Evolutionary conservation across 2,329 filamentous ascomycete genomes (phyloP), one percentile per base, ranked within the genome.

Genomic region (Diaporthe ampelina): DNA sequence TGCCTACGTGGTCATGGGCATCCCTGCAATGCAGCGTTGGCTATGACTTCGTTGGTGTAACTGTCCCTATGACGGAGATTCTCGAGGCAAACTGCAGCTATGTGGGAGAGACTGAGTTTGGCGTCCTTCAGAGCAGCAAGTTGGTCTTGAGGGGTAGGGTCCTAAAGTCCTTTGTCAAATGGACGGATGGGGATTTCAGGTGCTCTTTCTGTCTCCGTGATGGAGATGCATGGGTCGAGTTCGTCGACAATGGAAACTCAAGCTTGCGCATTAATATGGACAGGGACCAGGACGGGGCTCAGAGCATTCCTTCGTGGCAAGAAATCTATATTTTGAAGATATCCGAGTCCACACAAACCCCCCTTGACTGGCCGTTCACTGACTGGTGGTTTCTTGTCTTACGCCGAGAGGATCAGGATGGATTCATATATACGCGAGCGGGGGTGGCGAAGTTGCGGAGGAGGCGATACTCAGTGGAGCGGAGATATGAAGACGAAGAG

Each of bases 1-100:
- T 58, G 19, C 56, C 56, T n/a, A 58, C 32, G n/a, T 58, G 56
- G 56, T 58, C 56, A 0, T 58, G 56, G 56, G 56, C 56, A 24
- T 58, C 56, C 4, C 56, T 58, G 32, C 5, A 37, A 15, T 7
- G 32, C 32, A 37, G 19, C 7, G n/a, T 37, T 3, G 10, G 0
- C 9, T 58, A 58, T 21, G 1, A 3, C 9, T 2, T 1, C 3
- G 4, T 15, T 7, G 29, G 9, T 2, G 4, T 15, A 10, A 37
- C 10, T 15, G 32, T 37, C 37, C 56, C 29, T 15, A 37, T 2
- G 32, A 32, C 56, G 24, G 32, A 58, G 11, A 11, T 58, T 17
- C 19, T 58, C 1, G 56, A 58, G 10, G 56, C 56, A 15, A 37
- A 15, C 4, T 58, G 56, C 32, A 37, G 32, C 29, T 58, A 58